A percentile compares a stretch with the other conserved stretches of the same genome.
Conservation (phyloP, 192 early-diverging fungal genomes). For the Helicostylum pulchrum region DNA sequence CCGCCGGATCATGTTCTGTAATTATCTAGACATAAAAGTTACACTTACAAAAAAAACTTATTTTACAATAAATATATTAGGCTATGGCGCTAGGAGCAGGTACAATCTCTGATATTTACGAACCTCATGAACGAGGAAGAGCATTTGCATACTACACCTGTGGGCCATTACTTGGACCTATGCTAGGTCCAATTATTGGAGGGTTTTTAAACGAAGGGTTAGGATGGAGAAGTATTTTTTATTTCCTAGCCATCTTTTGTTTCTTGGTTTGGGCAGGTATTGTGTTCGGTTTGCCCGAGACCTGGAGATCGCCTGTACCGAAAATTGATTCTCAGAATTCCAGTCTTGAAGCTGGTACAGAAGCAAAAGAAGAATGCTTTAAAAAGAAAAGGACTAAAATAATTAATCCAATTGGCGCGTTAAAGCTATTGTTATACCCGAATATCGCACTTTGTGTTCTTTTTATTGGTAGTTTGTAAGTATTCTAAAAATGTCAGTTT, state of each 20-base stretch:
- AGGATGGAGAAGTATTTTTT: slow-evolving; percentile 39
- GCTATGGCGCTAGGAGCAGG: slow-evolving; percentile 36
- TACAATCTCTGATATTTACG: slow-evolving; percentile 35
- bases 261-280: slow-evolving; percentile 13
- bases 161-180: slow-evolving; percentile 30
- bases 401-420: slow-evolving; percentile 29
- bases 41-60: not conserved
- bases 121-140: slow-evolving; percentile 27
- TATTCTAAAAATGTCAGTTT: not conserved
- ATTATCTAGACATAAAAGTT: not conserved
- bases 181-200: slow-evolving; percentile 34
- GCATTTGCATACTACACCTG: slow-evolving; percentile 30
- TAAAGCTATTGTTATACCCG: slow-evolving; percentile 19
- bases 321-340: too few relatives aligned
- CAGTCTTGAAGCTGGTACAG: not conserved
- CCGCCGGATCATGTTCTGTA: slow-evolving; percentile 27
- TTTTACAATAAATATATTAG: slow-evolving; percentile 1
- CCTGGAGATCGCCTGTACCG: slow-evolving; percentile 21
- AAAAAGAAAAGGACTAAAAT: slow-evolving; percentile 6
- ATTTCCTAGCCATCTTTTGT: slow-evolving; percentile 27
- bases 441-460: slow-evolving; percentile 25
- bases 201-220: slow-evolving; percentile 34
- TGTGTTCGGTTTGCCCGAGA: slow-evolving; percentile 35
- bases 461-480: slow-evolving; percentile 28
- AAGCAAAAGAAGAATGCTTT: not conserved